Evolutionary conservation across 2,329 filamentous ascomycete species (phyloP), one percentile per base, ranked within the genome.

Genomic region (Neofusicoccum cordaticola): DNA sequence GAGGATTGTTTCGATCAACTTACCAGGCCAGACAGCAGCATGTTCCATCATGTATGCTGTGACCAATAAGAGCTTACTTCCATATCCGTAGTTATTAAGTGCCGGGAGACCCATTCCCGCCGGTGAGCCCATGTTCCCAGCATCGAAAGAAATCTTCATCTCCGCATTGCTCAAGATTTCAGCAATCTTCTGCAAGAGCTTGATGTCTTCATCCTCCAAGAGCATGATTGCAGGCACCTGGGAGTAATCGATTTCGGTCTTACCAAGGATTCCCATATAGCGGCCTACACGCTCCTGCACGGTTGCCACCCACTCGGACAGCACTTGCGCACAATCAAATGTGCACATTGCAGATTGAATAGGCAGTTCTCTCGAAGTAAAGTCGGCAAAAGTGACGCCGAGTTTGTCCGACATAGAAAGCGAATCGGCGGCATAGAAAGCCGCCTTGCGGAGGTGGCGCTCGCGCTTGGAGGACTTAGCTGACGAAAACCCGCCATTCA

Each of bases 241-340:
- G 0, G 84, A 82, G 60, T 92, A 84, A 71, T 97, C 92, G 39
- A 95, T 86, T 0, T 90, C 85, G 68, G 96, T 91, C 65, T 90
- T 89, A 12, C 94, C 94, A 1, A 98, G 84, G 5, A 97, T 87
- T 4, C 94, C 94, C 5, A 98, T 78, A 71, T 95, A 96, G 4
- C 88, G 88, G 0, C 94, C 94, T n/a, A 97, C 90, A 8, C 95
- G 90, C 72, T 97, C 93, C 76, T 99, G 95, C 3, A 98, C 86
- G 1, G 93, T 95, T 4, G 91, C 91, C 45, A 95, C 86, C 94
- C 94, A 99, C 77, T 98, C 94, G 0, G 92, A 92, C 37, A 99
- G 85, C 1, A 98, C 92, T 73, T 97, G 93, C 2, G 92, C 90
- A 73, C 94, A 98, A 73, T 98, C 94, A 71, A 97, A 96, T 4